Evolutionary conservation across 1,139 yeast species (phyloP), one percentile per base, ranked within the genome.

Genomic region (Lodderomyces pseudojiufengensis): DNA sequence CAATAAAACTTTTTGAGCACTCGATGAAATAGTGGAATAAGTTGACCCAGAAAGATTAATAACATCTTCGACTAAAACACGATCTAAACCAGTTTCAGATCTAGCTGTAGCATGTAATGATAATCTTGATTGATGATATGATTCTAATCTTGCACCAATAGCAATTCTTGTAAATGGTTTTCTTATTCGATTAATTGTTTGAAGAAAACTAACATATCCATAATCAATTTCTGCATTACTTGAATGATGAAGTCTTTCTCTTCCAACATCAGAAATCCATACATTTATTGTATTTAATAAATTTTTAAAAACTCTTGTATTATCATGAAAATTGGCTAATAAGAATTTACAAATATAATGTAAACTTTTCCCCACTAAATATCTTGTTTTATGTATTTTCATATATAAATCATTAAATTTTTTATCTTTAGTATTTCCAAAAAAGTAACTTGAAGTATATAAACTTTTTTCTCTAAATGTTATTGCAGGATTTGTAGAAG

Each of bases 201-300:
- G 75, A 23, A 62, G 54, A 9, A 57, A 52, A 28, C 59, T 57
- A 37, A 61, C 51, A 47, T 66, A 61, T 14, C 61, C 60, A 51
- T 60, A 63, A 45, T 58, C 61, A 26, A 68, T 54, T 31, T 56
- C 59, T 0, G 72, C 64, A 41, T 67, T 70, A 43, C 80, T 77
- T 9, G 75, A 63, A 36, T 74, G 82, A 35, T 82, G 74, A 1
- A 82, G 64, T 10, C 84, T 66, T 49, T 85, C 95, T 44, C 78
- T 71, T 1, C 95, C 95, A 20, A 84, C 84, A 54, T 88, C 95
- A 12, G 85, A 74, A 45, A 92, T 78, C 88, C 95, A 92, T 9
- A 84, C 78, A 48, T 84, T 80, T 37, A 84, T 57, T 2, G 82
- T 82, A 51, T 79, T 78, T 32, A 88, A 60, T 33, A 83, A 68